Evolutionary conservation across 106 monocot species (phyloP).

Genomic region (Xerophyta viscosa): DNA sequence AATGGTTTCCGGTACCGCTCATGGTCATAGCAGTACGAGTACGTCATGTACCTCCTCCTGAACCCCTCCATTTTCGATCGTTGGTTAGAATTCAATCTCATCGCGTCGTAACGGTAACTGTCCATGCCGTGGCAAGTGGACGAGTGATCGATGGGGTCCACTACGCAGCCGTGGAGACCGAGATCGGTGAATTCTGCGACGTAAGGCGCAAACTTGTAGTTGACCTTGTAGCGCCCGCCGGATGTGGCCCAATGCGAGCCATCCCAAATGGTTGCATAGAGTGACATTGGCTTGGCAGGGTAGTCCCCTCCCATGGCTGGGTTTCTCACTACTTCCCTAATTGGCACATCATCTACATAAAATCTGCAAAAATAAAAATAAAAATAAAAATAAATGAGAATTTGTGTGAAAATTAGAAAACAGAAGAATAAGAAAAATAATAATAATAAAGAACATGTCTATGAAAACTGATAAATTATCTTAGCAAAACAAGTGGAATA

Average conservation of each 20-base stretch:
- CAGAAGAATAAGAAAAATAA: no score
- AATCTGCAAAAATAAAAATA: not conserved
- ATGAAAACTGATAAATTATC: no score
- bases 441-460: no score
- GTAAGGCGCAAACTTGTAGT: slow-evolving; percentile 57
- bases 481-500: no score
- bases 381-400: not conserved
- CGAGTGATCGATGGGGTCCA: slow-evolving; percentile 17
- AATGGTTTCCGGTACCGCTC: slow-evolving; percentile 22
- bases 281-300: slow-evolving; percentile 68
- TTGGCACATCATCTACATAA: slow-evolving; percentile 14
- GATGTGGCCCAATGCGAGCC: slow-evolving; percentile 67
- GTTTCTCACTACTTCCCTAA: slow-evolving; percentile 40
- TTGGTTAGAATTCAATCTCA: slow-evolving; percentile 9
- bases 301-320: slow-evolving; percentile 32
- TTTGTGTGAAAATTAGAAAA: no score
- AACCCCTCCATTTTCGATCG: slow-evolving; percentile 26
- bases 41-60: slow-evolving; percentile 30
- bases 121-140: slow-evolving; percentile 10
- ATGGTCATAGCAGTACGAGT: slow-evolving; percentile 40
- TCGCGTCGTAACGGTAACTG: not conserved
- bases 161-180: slow-evolving; percentile 36
- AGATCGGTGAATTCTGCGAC: slow-evolving; percentile 47
- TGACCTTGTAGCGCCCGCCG: slow-evolving; percentile 63
- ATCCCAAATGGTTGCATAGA: slow-evolving; percentile 80